Evolutionary conservation across 805 yeast species (phyloP).

Genomic region (baker's yeast (Saccharomyces cerevisiae)): DNA sequence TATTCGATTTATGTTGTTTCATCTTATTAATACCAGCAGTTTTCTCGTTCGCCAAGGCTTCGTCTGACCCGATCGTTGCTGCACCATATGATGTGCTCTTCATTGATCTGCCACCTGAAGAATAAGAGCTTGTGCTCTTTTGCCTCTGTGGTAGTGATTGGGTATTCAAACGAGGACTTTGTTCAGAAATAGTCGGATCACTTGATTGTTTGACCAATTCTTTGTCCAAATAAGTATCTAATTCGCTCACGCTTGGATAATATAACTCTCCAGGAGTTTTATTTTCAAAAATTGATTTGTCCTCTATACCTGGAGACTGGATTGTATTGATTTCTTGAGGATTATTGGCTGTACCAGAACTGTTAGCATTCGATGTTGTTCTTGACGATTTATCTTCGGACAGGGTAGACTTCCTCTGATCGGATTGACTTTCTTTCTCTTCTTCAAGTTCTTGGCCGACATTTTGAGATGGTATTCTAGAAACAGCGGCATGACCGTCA

Average conservation of each 20-base stretch:
- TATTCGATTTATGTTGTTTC: conserved; percentile 28
- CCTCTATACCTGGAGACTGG: conserved; percentile 4
- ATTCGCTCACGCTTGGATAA: conserved; percentile 21
- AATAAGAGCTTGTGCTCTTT: conserved; percentile 17
- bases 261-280: conserved; percentile 3
- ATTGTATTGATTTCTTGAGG: conserved; percentile 4
- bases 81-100: conserved; percentile 4
- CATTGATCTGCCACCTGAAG: conserved; percentile 14
- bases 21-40: conserved; percentile 1
- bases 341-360: conserved; percentile 2
- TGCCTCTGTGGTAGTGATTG: conserved; percentile 12
- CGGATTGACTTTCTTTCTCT: neutral
- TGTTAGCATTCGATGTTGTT: conserved; percentile 1
- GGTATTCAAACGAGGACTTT: conserved; percentile 3
- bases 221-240: conserved; percentile 5
- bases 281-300: neutral
- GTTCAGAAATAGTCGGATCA: neutral
- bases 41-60: conserved; percentile 4
- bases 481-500: neutral
- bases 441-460: neutral
- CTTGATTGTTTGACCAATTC: conserved; percentile 1
- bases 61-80: conserved; percentile 4
- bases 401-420: conserved; percentile 3
- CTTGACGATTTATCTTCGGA: conserved; percentile 5
- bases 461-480: neutral